Percentiles rank a stretch among this genome's conserved stretches.
These are phyloP conservation scores for Arabidopsis hybrid DNA, from an alignment of 441 rosid genomes.

Conservation along the genomic window DNA sequence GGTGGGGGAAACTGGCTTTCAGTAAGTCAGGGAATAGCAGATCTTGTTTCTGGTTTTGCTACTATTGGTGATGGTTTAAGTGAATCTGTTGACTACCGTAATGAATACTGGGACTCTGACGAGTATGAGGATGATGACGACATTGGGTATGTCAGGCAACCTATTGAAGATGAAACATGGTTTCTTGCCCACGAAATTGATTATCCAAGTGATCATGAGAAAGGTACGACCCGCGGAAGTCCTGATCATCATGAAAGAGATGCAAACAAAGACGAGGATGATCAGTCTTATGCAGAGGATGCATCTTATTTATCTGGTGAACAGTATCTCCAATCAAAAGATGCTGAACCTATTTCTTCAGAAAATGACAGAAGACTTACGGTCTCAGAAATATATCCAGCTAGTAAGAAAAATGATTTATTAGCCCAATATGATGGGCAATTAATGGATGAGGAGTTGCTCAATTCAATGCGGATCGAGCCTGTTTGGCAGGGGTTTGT, in stretches of 20 bases:
- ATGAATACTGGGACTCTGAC: slow-evolving; percentile 99
- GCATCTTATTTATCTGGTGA: slow-evolving; percentile 93
- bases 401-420: slow-evolving; percentile 65
- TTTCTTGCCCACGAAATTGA: slow-evolving; percentile 99
- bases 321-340: slow-evolving; percentile 70
- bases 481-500: slow-evolving; percentile 99
- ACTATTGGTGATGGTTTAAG: slow-evolving; percentile 95
- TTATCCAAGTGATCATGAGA: slow-evolving; percentile 97
- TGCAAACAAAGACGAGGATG: slow-evolving; percentile 82
- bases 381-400: slow-evolving; percentile 68
- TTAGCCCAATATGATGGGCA: slow-evolving; percentile 81
- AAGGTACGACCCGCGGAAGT: slow-evolving; percentile 80
- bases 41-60: slow-evolving; percentile 97
- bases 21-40: slow-evolving; percentile 94
- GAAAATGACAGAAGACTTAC: slow-evolving; percentile 77
- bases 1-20: slow-evolving; percentile 96
- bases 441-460: slow-evolving; percentile 85
- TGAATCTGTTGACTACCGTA: slow-evolving; percentile 87
- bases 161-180: slow-evolving; percentile 97
- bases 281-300: slow-evolving; percentile 92
- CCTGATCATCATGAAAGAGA: slow-evolving; percentile 78
- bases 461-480: slow-evolving; percentile 73
- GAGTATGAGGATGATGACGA: slow-evolving; percentile 98
- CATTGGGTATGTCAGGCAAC: slow-evolving; percentile 96
- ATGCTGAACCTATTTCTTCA: slow-evolving; percentile 66